Base-by-base conservation (phyloP, 768 basidiomycete species). In the Lactarius deliciosus region DNA sequence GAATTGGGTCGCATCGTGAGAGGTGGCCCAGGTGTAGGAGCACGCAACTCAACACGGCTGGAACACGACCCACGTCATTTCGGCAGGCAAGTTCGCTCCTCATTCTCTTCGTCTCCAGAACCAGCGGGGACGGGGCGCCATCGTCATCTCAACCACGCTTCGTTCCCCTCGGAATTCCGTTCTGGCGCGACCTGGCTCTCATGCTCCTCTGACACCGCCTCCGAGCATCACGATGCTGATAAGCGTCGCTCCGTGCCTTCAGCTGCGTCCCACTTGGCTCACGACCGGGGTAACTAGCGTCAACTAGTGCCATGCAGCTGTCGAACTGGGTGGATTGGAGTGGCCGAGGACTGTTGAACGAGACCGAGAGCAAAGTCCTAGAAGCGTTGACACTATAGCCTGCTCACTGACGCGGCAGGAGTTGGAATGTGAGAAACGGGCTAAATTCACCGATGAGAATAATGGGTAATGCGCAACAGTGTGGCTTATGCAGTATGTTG, bases 241-340 rank as follows among this genome's bases (percentile, higher is more conserved):
- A n/a, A 57, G 38, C 9, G 34, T 47, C 57, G 22, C 57, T 16
- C 32, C 15, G 53, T 16, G 57, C 56, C 58, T 63, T 53, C 38
- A 57, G 16, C 36, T 63, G 60, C 2, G 58, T 63, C 28, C 60
- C 57, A 3, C 56, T 59, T 22, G 60, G 25, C 18, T 28, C 43
- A 18, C 36, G 64, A 45, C 64, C 68, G 11, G 70, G 68, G 15
- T 69, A 34, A 41, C 50, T 69, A 34, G 61, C 70, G 6, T 66
- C 64, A n/a, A 69, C 66, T 1, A 69, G 63, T 25, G 58, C 53
- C 43, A 64, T 65, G 36, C 69, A 69, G 28, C 62, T 71, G 55
- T 64, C 62, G 3, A 71, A 64, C 34, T 34, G 58, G 63, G 38
- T 64, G 58, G 34, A 38, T 45, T 36, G 45, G 15, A 32, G 41